These are phyloP conservation scores for Beta vulgaris DNA, from an alignment of 148 eudicot species.

Conservation along the genomic window DNA sequence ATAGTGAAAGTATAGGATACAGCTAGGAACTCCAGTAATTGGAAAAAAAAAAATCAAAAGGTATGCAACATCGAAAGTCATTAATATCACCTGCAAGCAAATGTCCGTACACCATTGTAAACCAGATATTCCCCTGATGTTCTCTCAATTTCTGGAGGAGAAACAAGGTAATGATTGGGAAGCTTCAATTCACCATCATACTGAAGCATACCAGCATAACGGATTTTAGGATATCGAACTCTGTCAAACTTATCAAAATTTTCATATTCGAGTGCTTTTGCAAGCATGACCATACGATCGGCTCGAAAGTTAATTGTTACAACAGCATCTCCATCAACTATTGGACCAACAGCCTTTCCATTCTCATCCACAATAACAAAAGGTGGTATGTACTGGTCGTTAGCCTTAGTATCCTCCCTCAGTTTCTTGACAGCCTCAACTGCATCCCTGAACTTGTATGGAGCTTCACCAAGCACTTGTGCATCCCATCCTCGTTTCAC, in stretches of 20 bases:
- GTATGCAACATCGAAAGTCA: not conserved
- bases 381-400: constrained; percentile 81
- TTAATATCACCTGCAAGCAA: constrained; percentile 82
- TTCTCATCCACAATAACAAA: constrained; percentile 81
- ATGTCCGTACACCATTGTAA: constrained; percentile 75
- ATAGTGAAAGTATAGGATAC: too few relatives aligned
- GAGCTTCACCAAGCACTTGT: constrained; percentile 98
- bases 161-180: constrained; percentile 68
- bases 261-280: constrained; percentile 83
- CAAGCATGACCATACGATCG: constrained; percentile 94
- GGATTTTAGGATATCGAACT: constrained; percentile 71
- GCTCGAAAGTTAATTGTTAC: constrained; percentile 88
- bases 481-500: constrained; percentile 99
- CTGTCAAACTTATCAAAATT: constrained; percentile 82
- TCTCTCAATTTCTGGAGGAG: constrained; percentile 84
- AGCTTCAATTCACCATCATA: constrained; percentile 96
- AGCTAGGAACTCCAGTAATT: not conserved
- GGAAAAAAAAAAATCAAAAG: not conserved
- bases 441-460: constrained; percentile 67
- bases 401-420: constrained; percentile 57
- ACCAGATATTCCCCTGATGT: constrained; percentile 85
- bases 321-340: constrained; percentile 94
- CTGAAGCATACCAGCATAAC: constrained; percentile 91
- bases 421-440: constrained; percentile 79
- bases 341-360: constrained; percentile 84